Conservation (phyloP, 345 rosid genomes). For the Cochlearia excelsa region DNA sequence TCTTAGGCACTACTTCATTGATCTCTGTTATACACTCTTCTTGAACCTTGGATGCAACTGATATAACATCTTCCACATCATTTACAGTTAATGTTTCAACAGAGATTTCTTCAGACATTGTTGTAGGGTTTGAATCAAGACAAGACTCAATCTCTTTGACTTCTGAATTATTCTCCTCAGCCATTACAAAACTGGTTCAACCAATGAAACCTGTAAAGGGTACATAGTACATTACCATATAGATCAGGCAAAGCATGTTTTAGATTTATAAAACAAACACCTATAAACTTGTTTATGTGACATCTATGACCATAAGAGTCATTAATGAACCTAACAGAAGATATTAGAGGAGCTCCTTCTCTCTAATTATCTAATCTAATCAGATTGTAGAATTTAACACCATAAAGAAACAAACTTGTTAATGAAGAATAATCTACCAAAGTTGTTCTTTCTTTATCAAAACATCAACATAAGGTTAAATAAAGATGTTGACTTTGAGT, state of each 20-base stretch:
- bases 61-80: neutral
- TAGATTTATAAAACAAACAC: neutral
- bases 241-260: neutral
- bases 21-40: slow-evolving; percentile 19
- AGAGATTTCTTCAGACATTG: slow-evolving; percentile 12
- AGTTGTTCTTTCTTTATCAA: slow-evolving; percentile 2
- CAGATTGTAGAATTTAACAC: slow-evolving; percentile 22
- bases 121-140: neutral
- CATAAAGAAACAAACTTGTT: slow-evolving; percentile 9
- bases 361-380: neutral
- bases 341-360: too few relatives aligned
- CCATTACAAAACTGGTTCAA: slow-evolving; percentile 27
- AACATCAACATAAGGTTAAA: slow-evolving; percentile 1
- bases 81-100: neutral
- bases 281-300: neutral
- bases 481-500: slow-evolving; percentile 19
- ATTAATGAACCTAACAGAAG: neutral
- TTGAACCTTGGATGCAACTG: slow-evolving; percentile 3
- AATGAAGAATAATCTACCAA: slow-evolving; percentile 3
- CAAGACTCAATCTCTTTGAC: slow-evolving; percentile 19
- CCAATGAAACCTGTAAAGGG: slow-evolving; percentile 14
- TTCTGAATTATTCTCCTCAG: slow-evolving; percentile 24
- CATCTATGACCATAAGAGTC: slow-evolving; percentile 1
- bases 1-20: slow-evolving; percentile 11
- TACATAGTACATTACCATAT: slow-evolving; percentile 4